Conservation (phyloP, 1,284 basidiomycete genomes). For the Rhizopogon parksii region DNA sequence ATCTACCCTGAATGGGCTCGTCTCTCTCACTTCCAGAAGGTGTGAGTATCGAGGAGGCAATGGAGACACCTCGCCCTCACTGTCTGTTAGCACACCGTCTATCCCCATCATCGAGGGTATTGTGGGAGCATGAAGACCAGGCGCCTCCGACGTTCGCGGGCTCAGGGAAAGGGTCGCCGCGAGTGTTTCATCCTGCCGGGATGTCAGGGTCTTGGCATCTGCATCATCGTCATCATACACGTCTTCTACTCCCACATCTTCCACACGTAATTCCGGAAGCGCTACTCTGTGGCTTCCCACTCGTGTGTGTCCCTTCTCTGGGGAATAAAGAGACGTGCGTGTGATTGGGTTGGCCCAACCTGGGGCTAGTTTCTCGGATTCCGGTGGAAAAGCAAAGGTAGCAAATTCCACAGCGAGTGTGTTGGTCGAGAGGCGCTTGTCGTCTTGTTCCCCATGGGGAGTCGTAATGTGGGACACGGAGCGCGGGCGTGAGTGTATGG, state of each 20-base stretch:
- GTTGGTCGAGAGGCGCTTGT: conserved; percentile 21
- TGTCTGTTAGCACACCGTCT: background rate
- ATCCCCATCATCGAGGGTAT: conserved; percentile 1
- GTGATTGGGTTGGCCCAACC: conserved; percentile 24
- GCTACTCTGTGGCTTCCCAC: conserved; percentile 11
- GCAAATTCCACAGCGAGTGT: conserved; percentile 17
- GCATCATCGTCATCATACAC: conserved; percentile 25
- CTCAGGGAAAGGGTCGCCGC: conserved; percentile 26
- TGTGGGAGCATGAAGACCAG: background rate
- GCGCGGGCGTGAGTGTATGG: conserved; percentile 8
- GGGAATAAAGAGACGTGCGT: conserved; percentile 12
- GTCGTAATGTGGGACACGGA: conserved; percentile 21
- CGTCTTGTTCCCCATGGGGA: conserved; percentile 16
- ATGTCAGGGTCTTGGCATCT: conserved; percentile 23
- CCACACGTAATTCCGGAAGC: conserved; percentile 17
- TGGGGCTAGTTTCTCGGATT: conserved; percentile 28
- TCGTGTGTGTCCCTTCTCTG: conserved; percentile 9
- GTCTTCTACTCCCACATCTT: conserved; percentile 16
- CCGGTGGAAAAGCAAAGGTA: conserved; percentile 15
- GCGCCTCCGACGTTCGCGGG: conserved; percentile 25
- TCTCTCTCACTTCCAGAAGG: conserved; percentile 30
- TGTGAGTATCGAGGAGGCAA: conserved; percentile 11
- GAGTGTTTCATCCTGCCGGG: conserved; percentile 29
- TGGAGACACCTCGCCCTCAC: background rate
- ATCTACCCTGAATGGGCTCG: conserved; percentile 42